Conservation (phyloP, 495 filamentous ascomycete genomes). For the Parachaetomium inaequale region DNA sequence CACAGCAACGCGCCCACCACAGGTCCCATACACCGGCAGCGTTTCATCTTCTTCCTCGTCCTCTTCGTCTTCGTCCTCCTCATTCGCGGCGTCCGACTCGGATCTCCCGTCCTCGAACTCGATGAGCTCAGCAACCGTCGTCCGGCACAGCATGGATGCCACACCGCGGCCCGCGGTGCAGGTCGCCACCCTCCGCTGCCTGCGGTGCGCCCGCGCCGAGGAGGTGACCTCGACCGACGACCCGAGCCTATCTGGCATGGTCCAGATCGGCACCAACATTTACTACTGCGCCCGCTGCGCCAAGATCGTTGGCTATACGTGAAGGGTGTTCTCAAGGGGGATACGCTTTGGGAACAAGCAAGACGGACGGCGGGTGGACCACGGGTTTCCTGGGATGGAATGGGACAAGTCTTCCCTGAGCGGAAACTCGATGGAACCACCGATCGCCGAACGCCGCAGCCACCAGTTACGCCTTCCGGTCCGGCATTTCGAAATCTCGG, state of each 20-base stretch:
- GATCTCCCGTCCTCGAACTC: constrained; percentile 31
- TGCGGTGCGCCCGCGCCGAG: constrained; percentile 53
- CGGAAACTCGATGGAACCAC: not conserved
- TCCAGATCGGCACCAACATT: constrained; percentile 71
- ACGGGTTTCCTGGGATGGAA: not conserved
- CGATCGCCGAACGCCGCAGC: not conserved
- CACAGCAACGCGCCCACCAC: constrained; percentile 26
- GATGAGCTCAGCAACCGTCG: constrained; percentile 19
- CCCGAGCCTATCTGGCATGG: constrained; percentile 51
- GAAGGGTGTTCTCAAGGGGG: constrained; percentile 29
- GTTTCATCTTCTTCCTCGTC: constrained; percentile 33
- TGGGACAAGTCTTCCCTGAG: not conserved
- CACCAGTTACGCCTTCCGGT: not conserved
- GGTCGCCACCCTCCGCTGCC: constrained; percentile 52
- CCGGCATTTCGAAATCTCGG: not conserved
- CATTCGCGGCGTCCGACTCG: constrained; percentile 41
- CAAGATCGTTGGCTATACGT: constrained; percentile 66
- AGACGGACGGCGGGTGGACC: not conserved
- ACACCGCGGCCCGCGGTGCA: constrained; percentile 38
- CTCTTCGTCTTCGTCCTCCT: not conserved
- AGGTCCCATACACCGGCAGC: constrained; percentile 36
- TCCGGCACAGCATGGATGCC: constrained; percentile 43
- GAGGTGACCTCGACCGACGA: constrained; percentile 55
- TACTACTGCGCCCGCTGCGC: constrained; percentile 78
- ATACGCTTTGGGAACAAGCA: not conserved